Percentiles rank a stretch among this genome's conserved stretches.
phyloP scores from a whole-genome alignment of 139 green algal species.

The Pleodorina starrii region DNA sequence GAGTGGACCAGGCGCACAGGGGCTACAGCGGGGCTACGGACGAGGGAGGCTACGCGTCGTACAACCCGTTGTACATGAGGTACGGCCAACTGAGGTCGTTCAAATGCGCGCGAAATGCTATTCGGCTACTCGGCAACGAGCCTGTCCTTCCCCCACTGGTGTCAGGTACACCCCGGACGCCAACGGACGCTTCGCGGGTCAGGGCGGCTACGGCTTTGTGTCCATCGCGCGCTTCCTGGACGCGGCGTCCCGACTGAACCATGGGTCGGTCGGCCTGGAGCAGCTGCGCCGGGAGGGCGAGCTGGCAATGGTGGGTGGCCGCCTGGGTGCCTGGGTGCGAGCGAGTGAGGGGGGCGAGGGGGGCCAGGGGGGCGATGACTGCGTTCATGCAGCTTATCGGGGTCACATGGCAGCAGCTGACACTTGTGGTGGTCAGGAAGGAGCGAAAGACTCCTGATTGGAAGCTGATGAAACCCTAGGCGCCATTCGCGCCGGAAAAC shows the following conservation, averaged over 20 bases:
- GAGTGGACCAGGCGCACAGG: conserved; percentile 73
- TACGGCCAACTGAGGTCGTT: too few relatives aligned
- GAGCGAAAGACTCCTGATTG: too few relatives aligned
- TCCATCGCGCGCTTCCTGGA: conserved; percentile 55
- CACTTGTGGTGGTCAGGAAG: too few relatives aligned
- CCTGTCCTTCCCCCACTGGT: neutral
- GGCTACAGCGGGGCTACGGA: conserved; percentile 71
- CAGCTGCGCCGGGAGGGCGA: conserved; percentile 42
- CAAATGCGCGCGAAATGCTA: too few relatives aligned
- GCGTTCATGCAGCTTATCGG: too few relatives aligned
- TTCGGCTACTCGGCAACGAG: neutral
- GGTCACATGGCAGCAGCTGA: too few relatives aligned
- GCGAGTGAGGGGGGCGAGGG: too few relatives aligned
- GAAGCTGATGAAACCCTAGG: too few relatives aligned
- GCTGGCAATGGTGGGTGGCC: conserved; percentile 53
- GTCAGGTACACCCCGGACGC: conserved; percentile 61
- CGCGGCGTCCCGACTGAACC: neutral
- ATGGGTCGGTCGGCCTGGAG: neutral
- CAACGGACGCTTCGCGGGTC: conserved; percentile 72
- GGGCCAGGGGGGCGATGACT: too few relatives aligned
- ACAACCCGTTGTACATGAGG: conserved; percentile 82
- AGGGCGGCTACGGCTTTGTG: conserved; percentile 81
- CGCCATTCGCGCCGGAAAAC: too few relatives aligned
- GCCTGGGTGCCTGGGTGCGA: too few relatives aligned
- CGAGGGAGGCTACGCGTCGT: conserved; percentile 59